phyloP scores from a whole-genome alignment of 169 alveolate species.

The Eimeria falciformis region DNA sequence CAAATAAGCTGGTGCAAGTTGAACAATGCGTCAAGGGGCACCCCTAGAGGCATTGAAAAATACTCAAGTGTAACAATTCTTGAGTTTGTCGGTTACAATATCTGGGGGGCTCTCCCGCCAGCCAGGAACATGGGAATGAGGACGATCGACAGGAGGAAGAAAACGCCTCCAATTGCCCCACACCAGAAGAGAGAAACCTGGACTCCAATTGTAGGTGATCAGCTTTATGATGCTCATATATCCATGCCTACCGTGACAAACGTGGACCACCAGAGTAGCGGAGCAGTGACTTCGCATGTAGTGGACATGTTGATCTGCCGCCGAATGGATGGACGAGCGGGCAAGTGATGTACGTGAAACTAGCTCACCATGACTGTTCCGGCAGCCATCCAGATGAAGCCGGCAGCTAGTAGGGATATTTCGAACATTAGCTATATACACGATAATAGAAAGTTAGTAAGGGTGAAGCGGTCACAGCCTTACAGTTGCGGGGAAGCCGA shows the following conservation, averaged over 20 bases:
- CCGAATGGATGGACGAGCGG: neutral
- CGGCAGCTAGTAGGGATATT: constrained; percentile 59
- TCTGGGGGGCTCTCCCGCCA: constrained; percentile 73
- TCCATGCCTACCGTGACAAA: constrained; percentile 69
- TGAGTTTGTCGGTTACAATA: constrained; percentile 42
- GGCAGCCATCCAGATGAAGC: constrained; percentile 75
- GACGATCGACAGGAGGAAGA: constrained; percentile 74
- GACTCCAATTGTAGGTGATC: neutral
- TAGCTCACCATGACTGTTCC: constrained; percentile 74
- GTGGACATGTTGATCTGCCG: constrained; percentile 77
- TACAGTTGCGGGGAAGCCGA: constrained; percentile 66
- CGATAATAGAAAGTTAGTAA: neutral
- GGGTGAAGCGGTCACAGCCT: neutral
- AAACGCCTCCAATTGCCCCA: constrained; percentile 73
- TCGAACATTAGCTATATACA: constrained; percentile 54
- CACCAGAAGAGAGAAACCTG: constrained; percentile 78
- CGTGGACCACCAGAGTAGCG: constrained; percentile 77
- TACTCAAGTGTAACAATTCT: constrained; percentile 18
- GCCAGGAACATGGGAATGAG: constrained; percentile 74
- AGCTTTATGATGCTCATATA: neutral
- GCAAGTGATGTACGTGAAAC: neutral
- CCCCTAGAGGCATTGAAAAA: constrained; percentile 2
- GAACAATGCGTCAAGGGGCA: constrained; percentile 7
- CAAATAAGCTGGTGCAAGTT: neutral
- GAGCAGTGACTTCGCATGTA: constrained; percentile 75